Evolutionary conservation across 768 basidiomycete genomes (phyloP), one percentile per base, ranked within the genome.

Genomic region (Tylopilus felleus): DNA sequence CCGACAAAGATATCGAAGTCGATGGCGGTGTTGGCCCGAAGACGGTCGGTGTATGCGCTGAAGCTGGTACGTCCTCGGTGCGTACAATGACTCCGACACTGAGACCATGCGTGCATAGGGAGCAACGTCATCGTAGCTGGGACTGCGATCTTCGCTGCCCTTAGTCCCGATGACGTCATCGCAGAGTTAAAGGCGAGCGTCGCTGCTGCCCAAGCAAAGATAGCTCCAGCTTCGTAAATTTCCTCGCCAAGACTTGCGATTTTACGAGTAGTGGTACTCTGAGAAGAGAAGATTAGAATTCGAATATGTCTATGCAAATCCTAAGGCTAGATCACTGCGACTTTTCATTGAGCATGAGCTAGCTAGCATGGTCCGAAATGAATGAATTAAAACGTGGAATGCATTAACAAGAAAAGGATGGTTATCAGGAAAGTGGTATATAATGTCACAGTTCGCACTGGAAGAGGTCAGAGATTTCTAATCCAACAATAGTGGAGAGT

Each of bases 51-150:
- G 78, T 77, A 49, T 98, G 97, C 64, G 95, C 97, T 2, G 74
- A 90, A 52, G 97, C 96, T 36, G 95, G 94, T 88, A 62, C 47
- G 72, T 60, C 14, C 47, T 29, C 47, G 41, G 29, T 51, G 25
- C n/a, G 23, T 35, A 50, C 25, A 21, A 10, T 42, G 40, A 5
- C 17, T 8, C 13, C n/a, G 29, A 41, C 47, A 38, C 40, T 58
- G 27, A 62, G 22, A 14, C 17, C 36, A 4, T 53, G 8, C 19
- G 5, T 29, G 13, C 41, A 39, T 60, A 95, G 96, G 96, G 21
- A 94, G 93, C 73, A 99, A 99, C 65, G 94, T 99, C 60, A 93
- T 98, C 49, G 97, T 99, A 27, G 95, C 97, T 13, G 97, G 97
- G 13, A 98, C 95, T 8, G 94, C 96, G 7, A 88, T 99, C 56